These are phyloP conservation scores for Gossypium davidsonii DNA, from an alignment of 441 rosid genomes.

Conservation along the genomic window DNA sequence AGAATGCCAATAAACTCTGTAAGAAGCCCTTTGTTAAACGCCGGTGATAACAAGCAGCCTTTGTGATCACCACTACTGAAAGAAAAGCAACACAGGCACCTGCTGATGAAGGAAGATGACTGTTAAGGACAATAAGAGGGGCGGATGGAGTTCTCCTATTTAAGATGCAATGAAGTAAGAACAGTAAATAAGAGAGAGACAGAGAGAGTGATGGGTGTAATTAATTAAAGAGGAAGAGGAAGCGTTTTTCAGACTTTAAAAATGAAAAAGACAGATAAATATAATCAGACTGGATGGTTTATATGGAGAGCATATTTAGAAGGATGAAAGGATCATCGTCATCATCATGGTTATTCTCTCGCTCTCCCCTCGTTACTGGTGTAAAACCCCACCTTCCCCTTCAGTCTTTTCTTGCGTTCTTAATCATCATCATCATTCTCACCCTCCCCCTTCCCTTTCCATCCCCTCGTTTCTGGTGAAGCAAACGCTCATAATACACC, in stretches of 20 bases:
- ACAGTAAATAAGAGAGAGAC: constrained; percentile 41
- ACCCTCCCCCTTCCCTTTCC: background rate
- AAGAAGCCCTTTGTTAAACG: constrained; percentile 76
- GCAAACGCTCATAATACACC: background rate
- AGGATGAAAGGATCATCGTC: constrained; percentile 27
- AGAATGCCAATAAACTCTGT: constrained; percentile 95
- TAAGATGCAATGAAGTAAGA: constrained; percentile 21
- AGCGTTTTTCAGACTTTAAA: background rate
- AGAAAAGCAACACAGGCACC: background rate
- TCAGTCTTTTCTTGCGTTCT: constrained; percentile 25
- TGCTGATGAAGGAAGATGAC: background rate
- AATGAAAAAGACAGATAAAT: background rate
- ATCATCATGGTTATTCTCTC: constrained; percentile 37
- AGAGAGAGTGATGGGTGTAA: constrained; percentile 30
- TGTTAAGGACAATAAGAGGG: background rate
- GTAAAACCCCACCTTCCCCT: constrained; percentile 15
- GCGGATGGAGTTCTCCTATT: constrained; percentile 25
- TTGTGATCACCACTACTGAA: constrained; percentile 16
- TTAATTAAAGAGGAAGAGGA: background rate
- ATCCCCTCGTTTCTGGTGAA: constrained; percentile 31
- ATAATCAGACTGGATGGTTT: constrained; percentile 25
- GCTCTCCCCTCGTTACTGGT: constrained; percentile 32
- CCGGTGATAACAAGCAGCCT: constrained; percentile 37
- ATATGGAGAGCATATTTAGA: background rate
- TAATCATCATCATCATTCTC: background rate